A percentile compares a stretch with the other conserved stretches of the same genome.
phyloP scores from a whole-genome alignment of 768 basidiomycete genomes.

The Pilatotrama ljubarskyi region DNA sequence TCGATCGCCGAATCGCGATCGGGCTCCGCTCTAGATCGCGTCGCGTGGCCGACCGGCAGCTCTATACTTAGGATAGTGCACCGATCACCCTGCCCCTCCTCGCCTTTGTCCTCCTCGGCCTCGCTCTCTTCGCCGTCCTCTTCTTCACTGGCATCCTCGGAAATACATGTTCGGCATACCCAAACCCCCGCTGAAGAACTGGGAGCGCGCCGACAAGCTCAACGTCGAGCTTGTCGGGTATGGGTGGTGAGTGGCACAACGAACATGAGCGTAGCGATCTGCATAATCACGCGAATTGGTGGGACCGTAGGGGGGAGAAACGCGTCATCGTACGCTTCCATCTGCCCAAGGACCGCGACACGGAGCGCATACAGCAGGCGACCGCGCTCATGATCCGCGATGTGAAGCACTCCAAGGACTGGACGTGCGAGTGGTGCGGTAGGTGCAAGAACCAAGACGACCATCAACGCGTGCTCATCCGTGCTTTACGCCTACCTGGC shows the following conservation, averaged over 20 bases:
- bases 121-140: no score
- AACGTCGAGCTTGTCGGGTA: conserved; percentile 16
- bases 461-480: not conserved
- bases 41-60: no score
- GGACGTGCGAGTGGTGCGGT: conserved; percentile 19
- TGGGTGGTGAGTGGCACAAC: conserved; percentile 2
- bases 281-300: not conserved
- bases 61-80: no score
- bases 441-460: not conserved
- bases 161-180: not conserved
- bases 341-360: conserved; percentile 7
- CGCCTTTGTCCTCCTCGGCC: no score
- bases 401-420: conserved; percentile 15
- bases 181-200: not conserved
- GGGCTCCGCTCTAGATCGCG: no score
- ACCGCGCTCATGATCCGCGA: not conserved
- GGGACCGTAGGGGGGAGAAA: not conserved
- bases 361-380: not conserved
- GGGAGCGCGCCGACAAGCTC: conserved; percentile 13
- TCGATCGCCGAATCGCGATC: no score
- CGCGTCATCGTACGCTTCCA: conserved; percentile 15
- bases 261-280: not conserved
- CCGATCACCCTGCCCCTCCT: no score
- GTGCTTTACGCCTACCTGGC: no score
- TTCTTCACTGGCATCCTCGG: no score